Evolutionary conservation across 495 filamentous ascomycete genomes (phyloP).

Genomic region (Trypethelium eluteriae): DNA sequence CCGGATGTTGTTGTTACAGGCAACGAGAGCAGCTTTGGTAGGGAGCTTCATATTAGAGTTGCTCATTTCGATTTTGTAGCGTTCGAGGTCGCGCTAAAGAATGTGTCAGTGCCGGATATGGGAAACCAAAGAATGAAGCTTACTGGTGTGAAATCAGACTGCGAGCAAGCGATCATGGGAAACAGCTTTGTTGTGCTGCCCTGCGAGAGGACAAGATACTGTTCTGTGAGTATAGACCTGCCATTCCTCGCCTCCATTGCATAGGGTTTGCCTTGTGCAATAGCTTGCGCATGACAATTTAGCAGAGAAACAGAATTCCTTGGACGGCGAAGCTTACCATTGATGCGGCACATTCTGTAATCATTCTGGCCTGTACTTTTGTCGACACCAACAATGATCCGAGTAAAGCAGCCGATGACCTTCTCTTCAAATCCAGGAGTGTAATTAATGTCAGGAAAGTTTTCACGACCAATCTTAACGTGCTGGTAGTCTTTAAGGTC

Average conservation of each 20-base stretch:
- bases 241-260: constrained; percentile 62
- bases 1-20: constrained; percentile 78
- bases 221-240: constrained; percentile 63
- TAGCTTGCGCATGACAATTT: constrained; percentile 43
- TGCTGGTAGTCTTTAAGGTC: constrained; percentile 75
- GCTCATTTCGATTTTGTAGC: constrained; percentile 68
- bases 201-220: constrained; percentile 64
- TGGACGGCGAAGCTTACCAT: constrained; percentile 47
- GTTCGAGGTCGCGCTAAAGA: constrained; percentile 63
- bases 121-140: constrained; percentile 15
- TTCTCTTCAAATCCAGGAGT: constrained; percentile 78
- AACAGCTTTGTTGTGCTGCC: constrained; percentile 71
- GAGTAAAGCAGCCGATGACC: constrained; percentile 69
- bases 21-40: constrained; percentile 52
- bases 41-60: constrained; percentile 65
- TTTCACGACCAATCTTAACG: constrained; percentile 67
- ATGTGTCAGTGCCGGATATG: constrained; percentile 13
- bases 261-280: constrained; percentile 72
- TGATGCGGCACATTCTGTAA: constrained; percentile 82
- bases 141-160: constrained; percentile 67
- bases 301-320: not conserved
- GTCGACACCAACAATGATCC: constrained; percentile 70
- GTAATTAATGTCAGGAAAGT: constrained; percentile 81
- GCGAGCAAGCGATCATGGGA: constrained; percentile 77
- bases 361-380: constrained; percentile 57